A percentile compares a stretch with the other conserved stretches of the same genome.
Evolutionary conservation across 2,329 filamentous ascomycete genomes (phyloP).

Genomic region (Xylariaceae sp.): DNA sequence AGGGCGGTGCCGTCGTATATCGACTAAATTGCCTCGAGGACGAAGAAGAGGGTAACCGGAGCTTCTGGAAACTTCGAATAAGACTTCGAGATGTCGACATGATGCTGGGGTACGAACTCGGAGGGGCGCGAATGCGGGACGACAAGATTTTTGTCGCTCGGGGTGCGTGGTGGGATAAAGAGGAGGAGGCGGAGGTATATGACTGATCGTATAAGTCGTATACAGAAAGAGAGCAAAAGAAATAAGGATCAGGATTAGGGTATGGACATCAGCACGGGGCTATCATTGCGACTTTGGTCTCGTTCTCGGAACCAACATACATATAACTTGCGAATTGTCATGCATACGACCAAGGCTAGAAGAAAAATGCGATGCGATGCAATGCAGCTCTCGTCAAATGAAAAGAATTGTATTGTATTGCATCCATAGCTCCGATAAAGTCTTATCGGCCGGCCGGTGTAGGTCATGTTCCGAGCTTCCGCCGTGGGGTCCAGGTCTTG

Average conservation of each 20-base stretch:
- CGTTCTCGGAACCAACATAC: not conserved
- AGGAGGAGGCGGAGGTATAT: conserved; percentile 6
- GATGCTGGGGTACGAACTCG: not conserved
- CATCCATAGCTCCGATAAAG: not conserved
- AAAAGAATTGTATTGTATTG: not conserved
- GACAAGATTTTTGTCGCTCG: conserved; percentile 15
- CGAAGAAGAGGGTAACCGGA: conserved; percentile 10
- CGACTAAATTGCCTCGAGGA: conserved; percentile 9
- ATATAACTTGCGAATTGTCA: not conserved
- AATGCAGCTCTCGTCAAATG: not conserved
- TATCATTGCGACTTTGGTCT: not conserved
- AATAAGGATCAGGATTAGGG: not conserved
- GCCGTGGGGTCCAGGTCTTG: not conserved
- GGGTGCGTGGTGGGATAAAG: conserved; percentile 14
- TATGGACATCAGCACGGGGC: not conserved
- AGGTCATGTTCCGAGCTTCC: not conserved
- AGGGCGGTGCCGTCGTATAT: conserved; percentile 5
- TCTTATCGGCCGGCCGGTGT: not conserved
- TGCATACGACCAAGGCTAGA: not conserved
- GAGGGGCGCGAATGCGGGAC: conserved; percentile 1
- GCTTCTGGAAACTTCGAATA: conserved; percentile 15
- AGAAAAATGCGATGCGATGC: not conserved
- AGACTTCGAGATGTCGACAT: conserved; percentile 26
- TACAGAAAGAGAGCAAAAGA: not conserved
- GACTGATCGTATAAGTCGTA: not conserved